Conservation (phyloP, 306 rosid species). For the Sicyos edulis region DNA sequence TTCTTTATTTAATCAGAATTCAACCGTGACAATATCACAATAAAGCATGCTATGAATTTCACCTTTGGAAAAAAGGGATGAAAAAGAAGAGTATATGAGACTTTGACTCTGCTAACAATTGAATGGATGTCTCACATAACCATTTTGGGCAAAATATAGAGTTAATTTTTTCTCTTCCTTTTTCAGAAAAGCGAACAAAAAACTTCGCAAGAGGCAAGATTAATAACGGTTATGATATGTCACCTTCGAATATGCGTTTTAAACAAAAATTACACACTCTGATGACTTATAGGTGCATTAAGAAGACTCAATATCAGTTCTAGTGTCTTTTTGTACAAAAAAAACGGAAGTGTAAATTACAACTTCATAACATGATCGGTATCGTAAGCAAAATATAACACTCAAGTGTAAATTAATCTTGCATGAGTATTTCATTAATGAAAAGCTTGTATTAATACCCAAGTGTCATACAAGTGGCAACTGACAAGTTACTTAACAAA, state of each 20-base stretch:
- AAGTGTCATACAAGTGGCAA: no score
- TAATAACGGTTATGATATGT: no score
- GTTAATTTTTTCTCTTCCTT: neutral
- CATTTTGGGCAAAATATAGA: slow-evolving; percentile 1
- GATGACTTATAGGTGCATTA: neutral
- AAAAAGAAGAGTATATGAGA: neutral
- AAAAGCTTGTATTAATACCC: no score
- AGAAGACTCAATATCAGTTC: neutral
- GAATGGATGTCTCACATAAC: neutral
- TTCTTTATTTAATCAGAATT: no score
- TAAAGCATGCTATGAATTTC: neutral
- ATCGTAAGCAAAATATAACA: no score
- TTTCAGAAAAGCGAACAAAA: neutral
- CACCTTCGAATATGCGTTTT: neutral
- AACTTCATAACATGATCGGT: no score
- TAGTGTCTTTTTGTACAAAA: neutral
- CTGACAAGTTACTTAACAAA: no score
- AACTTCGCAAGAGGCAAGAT: no score
- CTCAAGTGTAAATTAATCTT: no score
- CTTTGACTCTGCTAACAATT: neutral
- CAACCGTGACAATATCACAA: no score
- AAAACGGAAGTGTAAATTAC: neutral
- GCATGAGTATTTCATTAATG: no score
- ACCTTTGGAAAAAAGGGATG: neutral
- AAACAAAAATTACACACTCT: neutral